A percentile compares a stretch with the other conserved stretches of the same genome.
Evolutionary conservation across 148 eudicot species (phyloP).

Genomic region (Persicaria tinctoria): DNA sequence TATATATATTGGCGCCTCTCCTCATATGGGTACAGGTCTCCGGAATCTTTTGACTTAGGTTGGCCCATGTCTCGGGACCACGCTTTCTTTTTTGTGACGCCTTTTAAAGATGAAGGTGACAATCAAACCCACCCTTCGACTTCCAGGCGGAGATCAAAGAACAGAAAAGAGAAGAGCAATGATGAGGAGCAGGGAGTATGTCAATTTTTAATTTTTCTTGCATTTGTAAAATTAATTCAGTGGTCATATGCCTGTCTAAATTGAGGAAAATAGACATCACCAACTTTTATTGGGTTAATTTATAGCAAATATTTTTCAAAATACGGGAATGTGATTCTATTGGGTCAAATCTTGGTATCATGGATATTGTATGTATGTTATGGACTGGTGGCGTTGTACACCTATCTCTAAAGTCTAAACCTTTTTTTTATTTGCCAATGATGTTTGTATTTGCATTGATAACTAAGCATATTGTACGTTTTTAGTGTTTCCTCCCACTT

Average conservation of each 20-base stretch:
- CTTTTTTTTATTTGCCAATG: background rate
- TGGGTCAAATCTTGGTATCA: background rate
- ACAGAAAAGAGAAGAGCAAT: conserved; percentile 27
- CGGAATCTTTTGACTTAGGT: conserved; percentile 74
- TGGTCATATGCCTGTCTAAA: background rate
- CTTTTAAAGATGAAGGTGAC: conserved; percentile 22
- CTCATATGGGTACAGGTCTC: conserved; percentile 52
- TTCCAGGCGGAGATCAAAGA: conserved; percentile 24
- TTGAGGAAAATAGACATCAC: background rate
- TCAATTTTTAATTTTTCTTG: background rate
- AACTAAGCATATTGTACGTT: background rate
- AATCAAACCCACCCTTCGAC: conserved; percentile 20
- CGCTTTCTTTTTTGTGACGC: conserved; percentile 56
- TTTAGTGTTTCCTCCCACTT: background rate
- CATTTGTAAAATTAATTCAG: background rate
- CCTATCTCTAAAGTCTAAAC: background rate
- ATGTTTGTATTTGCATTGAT: background rate
- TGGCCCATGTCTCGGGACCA: conserved; percentile 88
- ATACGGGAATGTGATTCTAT: background rate
- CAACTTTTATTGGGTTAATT: background rate
- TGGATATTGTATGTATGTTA: background rate
- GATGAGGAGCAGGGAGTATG: conserved; percentile 71
- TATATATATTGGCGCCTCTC: background rate
- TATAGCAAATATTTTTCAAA: background rate
- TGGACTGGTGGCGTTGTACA: background rate